Base-by-base conservation (phyloP, 345 rosid genomes). In the Brassica napus region DNA sequence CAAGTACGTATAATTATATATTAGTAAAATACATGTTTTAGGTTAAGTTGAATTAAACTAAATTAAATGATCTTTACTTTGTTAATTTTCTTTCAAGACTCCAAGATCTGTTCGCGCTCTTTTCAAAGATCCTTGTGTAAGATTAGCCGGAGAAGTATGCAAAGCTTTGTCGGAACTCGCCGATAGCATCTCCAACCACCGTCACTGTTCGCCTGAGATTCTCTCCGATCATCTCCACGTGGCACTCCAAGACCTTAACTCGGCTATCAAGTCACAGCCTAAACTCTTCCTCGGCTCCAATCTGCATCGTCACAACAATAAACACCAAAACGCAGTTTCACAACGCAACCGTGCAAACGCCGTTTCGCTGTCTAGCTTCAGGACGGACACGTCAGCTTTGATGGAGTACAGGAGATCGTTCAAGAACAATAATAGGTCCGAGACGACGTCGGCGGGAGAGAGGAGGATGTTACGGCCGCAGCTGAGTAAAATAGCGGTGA, bases 41-140 rank as follows among this genome's bases (percentile, higher is more conserved):
- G 6, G 16, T 47, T 47, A 47, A 44, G 52, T 11, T 47, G 16
- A 14, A 47, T 47, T 47, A 47, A 14, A 47, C 14, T 47, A 47
- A 4, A 12, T 47, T 14, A 47, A 44, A 12, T 12, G 52, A 44
- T 44, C 4, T 44, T 11, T 44, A 44, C 15, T 47, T 69, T 31
- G 1, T 57, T 57, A 21, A 8, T 57, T 23, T 9, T 59, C 5
- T 59, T 59, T 59, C 63, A 71, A 91, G 98, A 88, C 97, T 12
- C 94, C 98, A 1, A 79, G 79, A 57, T 84, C 88, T 4, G 88
- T 87, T 62, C 95, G 97, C 6, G 73, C 55, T 8, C 84, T 94
- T n/a, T 91, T 91, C 86, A 91, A 89, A 72, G 90, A 86, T 52
- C 93, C 96, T 30, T 89, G 98, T 79, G 84, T 79, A n/a, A 82